Evolutionary conservation across 2,329 filamentous ascomycete genomes (phyloP).

Genomic region (Aspergillus novoparasiticus): DNA sequence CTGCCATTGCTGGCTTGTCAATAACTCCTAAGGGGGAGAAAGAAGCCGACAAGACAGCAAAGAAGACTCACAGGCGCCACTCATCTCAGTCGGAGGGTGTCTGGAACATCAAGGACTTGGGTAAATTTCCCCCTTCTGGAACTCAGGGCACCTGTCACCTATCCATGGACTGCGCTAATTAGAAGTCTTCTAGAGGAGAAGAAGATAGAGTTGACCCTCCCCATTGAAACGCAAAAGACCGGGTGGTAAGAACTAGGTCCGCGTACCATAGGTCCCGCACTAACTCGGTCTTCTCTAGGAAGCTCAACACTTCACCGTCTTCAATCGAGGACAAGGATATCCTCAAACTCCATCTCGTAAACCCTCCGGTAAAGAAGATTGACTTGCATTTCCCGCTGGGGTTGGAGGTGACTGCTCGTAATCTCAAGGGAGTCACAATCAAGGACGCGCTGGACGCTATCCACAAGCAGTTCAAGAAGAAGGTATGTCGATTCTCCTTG

Average conservation of each 20-base stretch:
- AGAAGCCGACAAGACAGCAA: conserved; percentile 42
- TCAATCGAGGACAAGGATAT: conserved; percentile 80
- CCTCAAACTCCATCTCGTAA: conserved; percentile 78
- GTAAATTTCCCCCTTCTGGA: conserved; percentile 56
- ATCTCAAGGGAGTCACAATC: conserved; percentile 92
- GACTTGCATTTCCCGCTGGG: conserved; percentile 90
- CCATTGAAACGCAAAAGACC: conserved; percentile 40
- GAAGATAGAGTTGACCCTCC: conserved; percentile 35
- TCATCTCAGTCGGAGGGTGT: conserved; percentile 75
- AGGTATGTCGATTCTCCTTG: conserved; percentile 59
- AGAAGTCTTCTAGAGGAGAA: conserved; percentile 28
- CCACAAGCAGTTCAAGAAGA: conserved; percentile 95
- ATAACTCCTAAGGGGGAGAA: conserved; percentile 68
- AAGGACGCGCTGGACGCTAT: conserved; percentile 96
- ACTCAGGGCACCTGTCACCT: not conserved
- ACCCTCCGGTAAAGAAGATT: conserved; percentile 87
- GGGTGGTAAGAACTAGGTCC: conserved; percentile 32
- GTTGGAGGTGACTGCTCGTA: conserved; percentile 83
- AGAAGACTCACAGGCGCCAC: conserved; percentile 66
- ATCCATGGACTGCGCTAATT: not conserved
- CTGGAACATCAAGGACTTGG: conserved; percentile 81
- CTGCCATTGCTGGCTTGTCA: conserved; percentile 78
- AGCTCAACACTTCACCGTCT: conserved; percentile 83
- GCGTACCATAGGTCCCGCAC: not conserved
- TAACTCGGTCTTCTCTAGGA: conserved; percentile 60